Percentiles rank a stretch among this genome's conserved stretches.
Evolutionary conservation across 306 rosid species (phyloP).

Genomic region (Macrotyloma uniflorum): DNA sequence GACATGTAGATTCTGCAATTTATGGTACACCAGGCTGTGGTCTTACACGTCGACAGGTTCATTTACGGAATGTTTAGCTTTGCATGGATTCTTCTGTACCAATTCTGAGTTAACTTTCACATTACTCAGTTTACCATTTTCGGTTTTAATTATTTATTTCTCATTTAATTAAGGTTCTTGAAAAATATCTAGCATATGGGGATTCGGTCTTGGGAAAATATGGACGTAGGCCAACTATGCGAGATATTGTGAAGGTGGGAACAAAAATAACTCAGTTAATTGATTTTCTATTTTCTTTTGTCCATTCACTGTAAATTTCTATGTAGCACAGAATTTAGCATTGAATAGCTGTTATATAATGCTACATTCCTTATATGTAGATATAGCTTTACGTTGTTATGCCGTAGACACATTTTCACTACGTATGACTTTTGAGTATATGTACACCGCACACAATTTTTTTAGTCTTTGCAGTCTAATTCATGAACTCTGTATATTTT

Average conservation of each 20-base stretch:
- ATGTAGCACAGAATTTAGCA: slow-evolving; percentile 2
- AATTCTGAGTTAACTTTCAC: slow-evolving; percentile 20
- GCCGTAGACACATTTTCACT: not conserved
- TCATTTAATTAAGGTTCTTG: slow-evolving; percentile 59
- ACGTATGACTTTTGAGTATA: not conserved
- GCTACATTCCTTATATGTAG: not conserved
- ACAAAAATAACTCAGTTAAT: slow-evolving; percentile 5
- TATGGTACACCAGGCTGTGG: slow-evolving; percentile 74
- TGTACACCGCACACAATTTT: not conserved
- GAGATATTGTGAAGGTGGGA: slow-evolving; percentile 84
- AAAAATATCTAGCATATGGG: slow-evolving; percentile 79
- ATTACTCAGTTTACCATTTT: slow-evolving; percentile 18
- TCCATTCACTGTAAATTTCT: slow-evolving; percentile 10
- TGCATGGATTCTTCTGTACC: slow-evolving; percentile 29
- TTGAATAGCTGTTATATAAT: slow-evolving; percentile 14
- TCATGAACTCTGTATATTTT: slow-evolving; percentile 1
- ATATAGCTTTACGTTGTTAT: slow-evolving; percentile 17
- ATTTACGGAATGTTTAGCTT: slow-evolving; percentile 44
- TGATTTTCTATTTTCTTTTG: slow-evolving; percentile 3
- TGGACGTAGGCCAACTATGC: slow-evolving; percentile 70
- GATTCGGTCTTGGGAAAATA: slow-evolving; percentile 81
- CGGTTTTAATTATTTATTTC: slow-evolving; percentile 28
- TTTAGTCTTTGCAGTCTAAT: slow-evolving; percentile 17
- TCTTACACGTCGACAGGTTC: slow-evolving; percentile 94
- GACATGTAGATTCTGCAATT: slow-evolving; percentile 82